These are phyloP conservation scores for Candolleomyces eurysporus DNA, from an alignment of 768 basidiomycete species.

Conservation along the genomic window DNA sequence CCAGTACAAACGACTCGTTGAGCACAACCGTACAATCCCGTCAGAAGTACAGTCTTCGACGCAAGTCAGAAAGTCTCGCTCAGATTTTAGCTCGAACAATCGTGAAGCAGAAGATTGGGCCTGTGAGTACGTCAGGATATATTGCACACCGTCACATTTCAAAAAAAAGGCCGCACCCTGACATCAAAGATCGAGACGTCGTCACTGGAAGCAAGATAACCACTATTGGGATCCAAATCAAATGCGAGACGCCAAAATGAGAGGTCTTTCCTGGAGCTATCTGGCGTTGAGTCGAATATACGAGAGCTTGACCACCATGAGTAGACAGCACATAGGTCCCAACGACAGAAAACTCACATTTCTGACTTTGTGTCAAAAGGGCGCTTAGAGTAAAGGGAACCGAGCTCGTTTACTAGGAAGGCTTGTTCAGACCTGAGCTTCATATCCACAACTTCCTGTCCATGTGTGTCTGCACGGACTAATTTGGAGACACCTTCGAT, in stretches of 20 bases:
- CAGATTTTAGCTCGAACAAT: not conserved
- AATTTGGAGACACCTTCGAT: not conserved
- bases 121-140: not conserved
- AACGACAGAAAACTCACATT: not conserved
- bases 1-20: slow-evolving; percentile 68
- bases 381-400: not conserved
- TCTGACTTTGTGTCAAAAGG: not conserved
- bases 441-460: not conserved
- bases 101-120: not conserved
- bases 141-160: not conserved
- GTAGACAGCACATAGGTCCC: no score
- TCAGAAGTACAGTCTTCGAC: slow-evolving; percentile 44
- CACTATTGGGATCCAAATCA: slow-evolving; percentile 31
- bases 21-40: slow-evolving; percentile 49
- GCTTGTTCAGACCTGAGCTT: not conserved
- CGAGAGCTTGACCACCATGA: not conserved
- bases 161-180: slow-evolving; percentile 46
- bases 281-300: not conserved
- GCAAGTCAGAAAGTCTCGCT: slow-evolving; percentile 49
- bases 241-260: slow-evolving; percentile 54
- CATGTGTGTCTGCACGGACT: not conserved
- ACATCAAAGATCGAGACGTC: slow-evolving; percentile 48
- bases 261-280: not conserved
- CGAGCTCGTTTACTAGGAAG: not conserved
- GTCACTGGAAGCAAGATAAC: slow-evolving; percentile 47